Evolutionary conservation across 2,329 filamentous ascomycete genomes (phyloP), one percentile per base, ranked within the genome.

Genomic region (Fusarium kyushuense): DNA sequence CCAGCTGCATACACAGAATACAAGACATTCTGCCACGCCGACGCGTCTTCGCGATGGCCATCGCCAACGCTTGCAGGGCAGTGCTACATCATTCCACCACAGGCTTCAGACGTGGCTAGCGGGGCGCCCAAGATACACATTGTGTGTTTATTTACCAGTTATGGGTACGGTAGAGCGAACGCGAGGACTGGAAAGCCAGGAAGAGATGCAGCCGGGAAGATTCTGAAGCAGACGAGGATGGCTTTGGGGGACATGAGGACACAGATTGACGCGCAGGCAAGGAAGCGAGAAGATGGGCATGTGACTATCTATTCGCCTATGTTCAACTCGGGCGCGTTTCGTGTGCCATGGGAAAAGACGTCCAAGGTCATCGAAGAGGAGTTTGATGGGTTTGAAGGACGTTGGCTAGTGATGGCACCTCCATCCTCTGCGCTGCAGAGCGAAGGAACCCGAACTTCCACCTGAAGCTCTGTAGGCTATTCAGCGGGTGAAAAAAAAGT

Each of bases 61-160:
- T 62, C 62, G 2, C 56, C 42, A 43, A 70, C 46, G 30, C 63
- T 77, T 6, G 64, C 62, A 9, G 76, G 76, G 7, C 68, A 45
- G 27, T 75, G 75, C 41, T 69, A 74, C 35, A 68, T 77, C 25
- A 76, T 78, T 48, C 69, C 75, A 9, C 61, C 74, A 27, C 76
- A 76, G 38, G 33, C 62, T 4, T 49, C 53, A 13, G 72, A 76
- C 38, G 55, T 66, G 0, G 61, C 57, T 1, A 56, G 46, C 2
- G 73, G 75, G 19, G 69, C 72, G 1, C 71, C 75, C 1, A 63
- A n/a, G 6, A 25, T 72, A 23, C 36, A 70, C 1, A 68, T 71
- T 0, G 57, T 72, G 11, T 72, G 67, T 11, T 32, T 72, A 0
- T 72, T 68, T 6, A 70, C 67, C 2, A 72, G 70, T 5, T 71